Percentiles rank a stretch among this genome's conserved stretches.
Conservation (phyloP, 441 rosid species). For the Brassica balearica region DNA sequence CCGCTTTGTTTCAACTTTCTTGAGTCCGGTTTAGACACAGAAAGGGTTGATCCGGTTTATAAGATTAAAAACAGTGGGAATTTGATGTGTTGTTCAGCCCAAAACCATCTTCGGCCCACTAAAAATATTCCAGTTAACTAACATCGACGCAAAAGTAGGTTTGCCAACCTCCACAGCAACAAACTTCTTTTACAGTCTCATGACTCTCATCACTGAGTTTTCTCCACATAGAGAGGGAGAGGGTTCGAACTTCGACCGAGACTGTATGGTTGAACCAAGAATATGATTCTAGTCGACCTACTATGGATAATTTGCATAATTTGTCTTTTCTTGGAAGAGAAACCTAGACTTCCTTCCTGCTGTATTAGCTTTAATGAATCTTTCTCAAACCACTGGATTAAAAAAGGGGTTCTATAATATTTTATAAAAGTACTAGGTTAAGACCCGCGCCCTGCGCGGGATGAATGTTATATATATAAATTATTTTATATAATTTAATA, state of each 20-base stretch:
- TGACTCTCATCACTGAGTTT: not conserved
- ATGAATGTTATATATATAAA: too few species aligned
- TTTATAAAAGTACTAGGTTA: too few species aligned
- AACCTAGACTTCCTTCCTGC: too few species aligned
- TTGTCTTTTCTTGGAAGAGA: too few species aligned
- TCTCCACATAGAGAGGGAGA: not conserved
- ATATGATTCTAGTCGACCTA: too few species aligned
- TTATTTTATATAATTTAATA: too few species aligned
- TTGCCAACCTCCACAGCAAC: conserved; percentile 11
- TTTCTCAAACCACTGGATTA: too few species aligned
- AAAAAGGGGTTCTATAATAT: too few species aligned
- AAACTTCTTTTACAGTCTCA: not conserved
- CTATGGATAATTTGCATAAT: too few species aligned
- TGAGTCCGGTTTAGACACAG: not conserved
- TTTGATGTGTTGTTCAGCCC: conserved; percentile 17
- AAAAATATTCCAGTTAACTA: not conserved
- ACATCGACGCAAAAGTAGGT: not conserved
- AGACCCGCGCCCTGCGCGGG: too few species aligned
- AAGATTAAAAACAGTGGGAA: not conserved
- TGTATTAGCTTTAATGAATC: too few species aligned
- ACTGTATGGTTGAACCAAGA: not conserved
- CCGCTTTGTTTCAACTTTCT: not conserved
- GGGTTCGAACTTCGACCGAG: not conserved
- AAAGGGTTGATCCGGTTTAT: not conserved
- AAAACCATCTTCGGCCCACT: conserved; percentile 22